These are phyloP conservation scores for Polyporus tsugae DNA, from an alignment of 1,284 basidiomycete species.

Conservation along the genomic window DNA sequence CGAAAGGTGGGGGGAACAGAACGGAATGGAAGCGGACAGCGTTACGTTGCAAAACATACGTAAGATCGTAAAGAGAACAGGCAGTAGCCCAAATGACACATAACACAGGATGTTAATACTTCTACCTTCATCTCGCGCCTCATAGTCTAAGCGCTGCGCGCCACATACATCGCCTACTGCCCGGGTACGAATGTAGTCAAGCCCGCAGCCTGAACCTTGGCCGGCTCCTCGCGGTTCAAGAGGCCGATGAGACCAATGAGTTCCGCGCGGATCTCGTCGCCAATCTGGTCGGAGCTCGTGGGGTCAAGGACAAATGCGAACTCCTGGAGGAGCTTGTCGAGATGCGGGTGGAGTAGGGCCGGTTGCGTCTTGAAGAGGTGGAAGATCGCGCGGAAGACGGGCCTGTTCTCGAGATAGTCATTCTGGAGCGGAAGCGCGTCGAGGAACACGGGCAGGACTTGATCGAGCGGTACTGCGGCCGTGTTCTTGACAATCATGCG, in stretches of 20 bases:
- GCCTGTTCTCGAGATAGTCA: constrained; percentile 90
- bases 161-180: constrained; percentile 20
- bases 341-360: constrained; percentile 74
- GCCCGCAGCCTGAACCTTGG: constrained; percentile 80
- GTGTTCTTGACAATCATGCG: constrained; percentile 90
- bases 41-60: constrained; percentile 28
- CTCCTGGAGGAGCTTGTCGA: constrained; percentile 85
- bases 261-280: constrained; percentile 78
- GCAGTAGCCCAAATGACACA: constrained; percentile 22
- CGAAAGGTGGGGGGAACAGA: not conserved
- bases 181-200: constrained; percentile 59
- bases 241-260: constrained; percentile 80
- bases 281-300: constrained; percentile 74
- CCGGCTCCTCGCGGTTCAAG: constrained; percentile 79
- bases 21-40: constrained; percentile 23
- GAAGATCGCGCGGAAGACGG: constrained; percentile 93
- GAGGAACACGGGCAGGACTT: constrained; percentile 89
- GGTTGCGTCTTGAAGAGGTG: constrained; percentile 84
- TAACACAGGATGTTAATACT: constrained; percentile 7
- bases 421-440: constrained; percentile 87
- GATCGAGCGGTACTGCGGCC: constrained; percentile 87
- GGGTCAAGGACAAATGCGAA: constrained; percentile 90
- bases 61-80: constrained; percentile 20
- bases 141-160: not conserved
- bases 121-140: constrained; percentile 3